phyloP scores from a whole-genome alignment of 306 rosid species.

The Quercus bicolor region DNA sequence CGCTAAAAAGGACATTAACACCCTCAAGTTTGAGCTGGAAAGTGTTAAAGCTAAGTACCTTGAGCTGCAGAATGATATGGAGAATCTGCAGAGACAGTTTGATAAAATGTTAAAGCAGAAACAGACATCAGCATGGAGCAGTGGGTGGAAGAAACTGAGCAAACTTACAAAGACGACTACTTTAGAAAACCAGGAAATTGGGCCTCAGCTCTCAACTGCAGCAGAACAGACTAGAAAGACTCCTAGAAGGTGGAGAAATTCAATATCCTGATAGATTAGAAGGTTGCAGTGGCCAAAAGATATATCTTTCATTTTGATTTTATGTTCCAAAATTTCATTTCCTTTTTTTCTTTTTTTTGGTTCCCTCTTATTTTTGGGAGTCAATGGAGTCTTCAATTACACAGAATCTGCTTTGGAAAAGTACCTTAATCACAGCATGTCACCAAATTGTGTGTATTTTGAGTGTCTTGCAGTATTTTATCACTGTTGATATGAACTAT shows the following conservation, averaged over 20 bases:
- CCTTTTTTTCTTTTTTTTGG: neutral
- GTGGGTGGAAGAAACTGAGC: slow-evolving; percentile 97
- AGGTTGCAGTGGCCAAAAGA: slow-evolving; percentile 5
- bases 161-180: slow-evolving; percentile 59
- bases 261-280: slow-evolving; percentile 54
- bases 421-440: slow-evolving; percentile 31
- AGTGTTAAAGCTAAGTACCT: slow-evolving; percentile 73
- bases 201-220: slow-evolving; percentile 32
- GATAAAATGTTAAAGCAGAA: slow-evolving; percentile 84
- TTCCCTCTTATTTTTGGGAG: slow-evolving; percentile 24
- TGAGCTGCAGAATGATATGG: slow-evolving; percentile 88
- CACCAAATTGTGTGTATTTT: slow-evolving; percentile 22
- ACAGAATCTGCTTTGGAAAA: slow-evolving; percentile 7
- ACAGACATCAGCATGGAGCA: slow-evolving; percentile 82
- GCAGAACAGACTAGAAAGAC: slow-evolving; percentile 55
- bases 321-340: slow-evolving; percentile 14
- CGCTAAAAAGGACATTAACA: slow-evolving; percentile 93
- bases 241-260: slow-evolving; percentile 94
- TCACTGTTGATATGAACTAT: neutral
- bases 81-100: slow-evolving; percentile 79
- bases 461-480: slow-evolving; percentile 20
- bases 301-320: slow-evolving; percentile 13
- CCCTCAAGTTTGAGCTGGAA: slow-evolving; percentile 88
- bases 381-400: slow-evolving; percentile 12
- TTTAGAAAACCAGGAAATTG: slow-evolving; percentile 52